phyloP scores from a whole-genome alignment of 2,329 filamentous ascomycete species.

The Tolypocladium endophyticum region DNA sequence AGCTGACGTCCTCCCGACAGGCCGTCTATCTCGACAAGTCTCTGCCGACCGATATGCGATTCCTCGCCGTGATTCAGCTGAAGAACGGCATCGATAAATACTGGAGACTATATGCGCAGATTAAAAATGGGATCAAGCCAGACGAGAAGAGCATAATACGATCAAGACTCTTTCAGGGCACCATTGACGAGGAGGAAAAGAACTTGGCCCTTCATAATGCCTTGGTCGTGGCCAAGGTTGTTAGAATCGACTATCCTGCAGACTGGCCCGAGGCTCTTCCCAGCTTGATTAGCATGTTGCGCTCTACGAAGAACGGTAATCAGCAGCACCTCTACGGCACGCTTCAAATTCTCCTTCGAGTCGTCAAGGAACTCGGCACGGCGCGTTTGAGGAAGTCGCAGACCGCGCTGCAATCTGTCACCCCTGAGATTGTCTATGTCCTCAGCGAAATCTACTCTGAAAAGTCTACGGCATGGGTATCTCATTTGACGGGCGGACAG shows the following conservation, averaged over 20 bases:
- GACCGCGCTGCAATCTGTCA: slow-evolving; percentile 63
- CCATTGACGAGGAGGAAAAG: slow-evolving; percentile 64
- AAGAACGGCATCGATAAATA: slow-evolving; percentile 96
- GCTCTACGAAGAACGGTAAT: slow-evolving; percentile 38
- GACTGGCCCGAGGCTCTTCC: slow-evolving; percentile 65
- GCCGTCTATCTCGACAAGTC: slow-evolving; percentile 72
- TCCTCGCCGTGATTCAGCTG: slow-evolving; percentile 84
- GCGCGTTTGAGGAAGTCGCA: slow-evolving; percentile 67
- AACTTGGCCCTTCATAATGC: slow-evolving; percentile 80
- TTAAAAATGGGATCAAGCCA: slow-evolving; percentile 55
- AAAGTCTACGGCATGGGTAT: slow-evolving; percentile 60
- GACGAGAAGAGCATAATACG: slow-evolving; percentile 72
- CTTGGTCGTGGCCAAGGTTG: slow-evolving; percentile 75
- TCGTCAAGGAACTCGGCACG: slow-evolving; percentile 83
- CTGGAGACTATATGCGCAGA: slow-evolving; percentile 58
- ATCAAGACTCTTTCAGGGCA: slow-evolving; percentile 62
- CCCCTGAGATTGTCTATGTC: slow-evolving; percentile 75
- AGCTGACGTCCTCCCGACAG: slow-evolving; percentile 27
- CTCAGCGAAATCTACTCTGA: slow-evolving; percentile 69
- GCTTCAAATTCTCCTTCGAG: slow-evolving; percentile 68
- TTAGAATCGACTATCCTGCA: slow-evolving; percentile 77
- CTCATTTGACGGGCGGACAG: slow-evolving; percentile 44
- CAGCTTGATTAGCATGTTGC: slow-evolving; percentile 54
- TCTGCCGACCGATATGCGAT: slow-evolving; percentile 67
- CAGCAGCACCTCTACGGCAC: slow-evolving; percentile 59